Conservation (phyloP, 202 grass and related monocot genomes). For the Alloteropsis angusta region DNA sequence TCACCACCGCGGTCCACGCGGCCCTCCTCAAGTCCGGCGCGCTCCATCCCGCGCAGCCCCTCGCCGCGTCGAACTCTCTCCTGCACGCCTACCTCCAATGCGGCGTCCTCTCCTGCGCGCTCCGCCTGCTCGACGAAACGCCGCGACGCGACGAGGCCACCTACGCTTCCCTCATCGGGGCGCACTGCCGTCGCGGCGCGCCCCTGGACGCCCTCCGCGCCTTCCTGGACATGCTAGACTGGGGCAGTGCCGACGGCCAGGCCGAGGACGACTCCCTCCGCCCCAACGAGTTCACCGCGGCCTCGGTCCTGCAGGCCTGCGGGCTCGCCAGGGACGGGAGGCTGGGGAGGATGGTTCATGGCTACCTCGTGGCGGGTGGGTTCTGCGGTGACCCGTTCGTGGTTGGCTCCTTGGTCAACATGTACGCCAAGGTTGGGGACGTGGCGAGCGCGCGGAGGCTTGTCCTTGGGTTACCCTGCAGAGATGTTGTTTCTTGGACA, state of each 20-base stretch:
- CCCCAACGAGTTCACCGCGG: conserved; percentile 63
- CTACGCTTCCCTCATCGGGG: conserved; percentile 41
- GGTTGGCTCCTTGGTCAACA: conserved; percentile 46
- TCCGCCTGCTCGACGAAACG: conserved; percentile 37
- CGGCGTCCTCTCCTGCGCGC: conserved; percentile 35
- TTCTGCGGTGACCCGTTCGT: conserved; percentile 45
- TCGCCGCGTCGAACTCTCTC: conserved; percentile 31
- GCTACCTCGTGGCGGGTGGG: conserved; percentile 60
- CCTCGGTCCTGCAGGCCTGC: conserved; percentile 37
- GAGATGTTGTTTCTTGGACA: conserved; percentile 77
- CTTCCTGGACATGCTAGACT: conserved; percentile 49
- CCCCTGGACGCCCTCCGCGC: conserved; percentile 26
- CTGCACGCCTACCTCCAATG: conserved; percentile 38
- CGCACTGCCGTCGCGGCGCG: conserved; percentile 35
- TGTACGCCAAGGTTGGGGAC: conserved; percentile 55
- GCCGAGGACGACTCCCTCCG: conserved; percentile 30
- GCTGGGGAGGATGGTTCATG: conserved; percentile 49
- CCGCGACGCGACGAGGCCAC: conserved; percentile 38
- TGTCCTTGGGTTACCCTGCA: conserved; percentile 45
- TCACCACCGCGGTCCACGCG: conserved; percentile 33
- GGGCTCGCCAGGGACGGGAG: conserved; percentile 32
- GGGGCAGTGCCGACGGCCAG: conserved; percentile 23
- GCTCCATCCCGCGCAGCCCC: conserved; percentile 19
- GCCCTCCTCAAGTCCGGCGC: conserved; percentile 47
- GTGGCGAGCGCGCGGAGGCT: conserved; percentile 30